Evolutionary conservation across 2,329 filamentous ascomycete species (phyloP).

Genomic region (Claviceps pusilla): DNA sequence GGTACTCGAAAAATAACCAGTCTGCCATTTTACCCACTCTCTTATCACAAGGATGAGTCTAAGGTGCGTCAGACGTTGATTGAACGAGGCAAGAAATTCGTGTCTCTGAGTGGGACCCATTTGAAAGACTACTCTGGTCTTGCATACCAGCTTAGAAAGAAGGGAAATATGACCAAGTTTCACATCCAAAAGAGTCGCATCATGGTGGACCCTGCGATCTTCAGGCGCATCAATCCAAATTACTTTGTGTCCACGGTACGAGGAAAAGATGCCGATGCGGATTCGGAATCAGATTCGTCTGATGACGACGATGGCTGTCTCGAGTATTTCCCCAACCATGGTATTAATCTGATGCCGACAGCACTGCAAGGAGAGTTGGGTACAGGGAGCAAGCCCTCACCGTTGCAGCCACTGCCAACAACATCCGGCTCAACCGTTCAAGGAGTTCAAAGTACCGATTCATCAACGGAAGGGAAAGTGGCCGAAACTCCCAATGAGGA

Average conservation of each 20-base stretch:
- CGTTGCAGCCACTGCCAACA: conserved; percentile 37
- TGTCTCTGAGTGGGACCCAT: conserved; percentile 64
- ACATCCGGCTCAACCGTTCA: conserved; percentile 9
- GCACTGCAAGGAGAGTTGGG: conserved; percentile 16
- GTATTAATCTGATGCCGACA: conserved; percentile 23
- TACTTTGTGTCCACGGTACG: conserved; percentile 64
- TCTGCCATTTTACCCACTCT: conserved; percentile 59
- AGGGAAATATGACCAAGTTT: conserved; percentile 48
- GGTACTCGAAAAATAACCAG: conserved; percentile 71
- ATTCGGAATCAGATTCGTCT: conserved; percentile 34
- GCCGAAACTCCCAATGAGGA: conserved; percentile 7
- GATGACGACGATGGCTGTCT: conserved; percentile 20
- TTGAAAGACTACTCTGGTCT: conserved; percentile 74
- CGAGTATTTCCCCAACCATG: conserved; percentile 22
- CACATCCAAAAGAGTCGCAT: conserved; percentile 75
- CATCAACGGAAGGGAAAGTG: conserved; percentile 1
- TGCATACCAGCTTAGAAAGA: conserved; percentile 72
- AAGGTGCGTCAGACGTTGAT: conserved; percentile 52
- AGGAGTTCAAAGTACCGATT: conserved; percentile 1
- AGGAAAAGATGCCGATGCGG: conserved; percentile 50
- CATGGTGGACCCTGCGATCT: conserved; percentile 75
- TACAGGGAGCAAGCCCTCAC: conserved; percentile 25
- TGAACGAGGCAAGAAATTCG: conserved; percentile 72
- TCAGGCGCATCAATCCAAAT: conserved; percentile 74
- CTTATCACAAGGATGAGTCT: conserved; percentile 61